Conservation (phyloP, 2,329 filamentous ascomycete genomes). For the Nothophoma quercina region DNA sequence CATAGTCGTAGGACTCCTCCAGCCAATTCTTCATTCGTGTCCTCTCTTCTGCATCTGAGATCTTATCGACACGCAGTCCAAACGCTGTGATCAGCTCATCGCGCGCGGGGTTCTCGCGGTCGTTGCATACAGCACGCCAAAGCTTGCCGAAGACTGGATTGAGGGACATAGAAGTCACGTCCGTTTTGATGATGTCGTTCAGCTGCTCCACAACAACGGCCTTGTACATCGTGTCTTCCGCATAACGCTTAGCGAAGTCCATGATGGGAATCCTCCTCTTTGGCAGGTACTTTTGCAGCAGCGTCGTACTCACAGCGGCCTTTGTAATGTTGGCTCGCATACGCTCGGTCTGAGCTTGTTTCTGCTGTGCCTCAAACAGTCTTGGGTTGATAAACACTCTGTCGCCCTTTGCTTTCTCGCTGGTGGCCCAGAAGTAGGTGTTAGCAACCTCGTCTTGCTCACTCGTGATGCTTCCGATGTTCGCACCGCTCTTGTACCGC, state of each 20-base stretch:
- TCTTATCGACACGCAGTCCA: constrained; percentile 49
- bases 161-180: constrained; percentile 55
- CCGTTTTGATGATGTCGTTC: constrained; percentile 53
- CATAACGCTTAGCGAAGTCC: constrained; percentile 50
- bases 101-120: constrained; percentile 53
- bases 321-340: constrained; percentile 25
- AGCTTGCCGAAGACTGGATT: constrained; percentile 61
- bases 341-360: background rate
- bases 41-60: constrained; percentile 46
- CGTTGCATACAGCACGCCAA: constrained; percentile 60
- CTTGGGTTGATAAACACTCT: background rate
- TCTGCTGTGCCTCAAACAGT: background rate
- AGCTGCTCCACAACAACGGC: constrained; percentile 52
- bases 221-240: constrained; percentile 50
- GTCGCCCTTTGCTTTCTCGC: background rate
- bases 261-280: constrained; percentile 36
- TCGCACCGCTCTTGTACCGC: constrained; percentile 26
- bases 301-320: constrained; percentile 20
- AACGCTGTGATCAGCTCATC: constrained; percentile 55
- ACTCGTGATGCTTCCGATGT: constrained; percentile 27
- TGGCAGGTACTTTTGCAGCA: constrained; percentile 45
- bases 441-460: constrained; percentile 25
- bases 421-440: constrained; percentile 28
- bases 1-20: constrained; percentile 61
- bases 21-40: constrained; percentile 57